phyloP scores from a whole-genome alignment of 805 yeast species.

The Starmerella geochares region DNA sequence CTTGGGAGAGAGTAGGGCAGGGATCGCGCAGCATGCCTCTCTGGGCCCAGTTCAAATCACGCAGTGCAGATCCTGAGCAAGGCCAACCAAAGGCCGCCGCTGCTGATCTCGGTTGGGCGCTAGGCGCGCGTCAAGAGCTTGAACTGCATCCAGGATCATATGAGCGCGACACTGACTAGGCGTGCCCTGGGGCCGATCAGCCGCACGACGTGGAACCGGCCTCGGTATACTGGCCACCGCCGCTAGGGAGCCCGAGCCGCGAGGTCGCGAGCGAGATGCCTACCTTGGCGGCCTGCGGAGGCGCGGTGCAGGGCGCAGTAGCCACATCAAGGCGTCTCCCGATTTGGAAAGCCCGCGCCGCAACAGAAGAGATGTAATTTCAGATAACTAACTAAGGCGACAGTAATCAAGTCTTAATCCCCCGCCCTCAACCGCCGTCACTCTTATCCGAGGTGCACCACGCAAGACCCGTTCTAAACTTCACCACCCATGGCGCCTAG shows the following conservation, averaged over 20 bases:
- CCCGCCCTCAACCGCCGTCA: too few relatives aligned
- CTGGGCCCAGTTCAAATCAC: background rate
- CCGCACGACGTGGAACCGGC: too few relatives aligned
- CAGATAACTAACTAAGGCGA: background rate
- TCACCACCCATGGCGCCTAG: constrained; percentile 33
- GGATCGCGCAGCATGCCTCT: background rate
- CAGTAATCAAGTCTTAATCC: background rate
- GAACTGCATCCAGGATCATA: background rate
- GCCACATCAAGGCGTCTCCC: background rate
- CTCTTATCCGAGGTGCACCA: too few relatives aligned
- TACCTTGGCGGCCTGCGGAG: background rate
- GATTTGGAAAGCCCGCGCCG: background rate
- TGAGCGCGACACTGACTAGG: background rate
- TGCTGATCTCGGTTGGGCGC: background rate
- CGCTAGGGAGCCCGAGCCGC: too few relatives aligned
- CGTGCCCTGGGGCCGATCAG: background rate
- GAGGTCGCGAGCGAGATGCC: too few relatives aligned
- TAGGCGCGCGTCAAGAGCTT: background rate
- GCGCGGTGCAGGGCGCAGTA: background rate
- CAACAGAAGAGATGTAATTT: background rate
- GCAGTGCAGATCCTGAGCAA: constrained; percentile 2
- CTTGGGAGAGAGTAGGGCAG: too few relatives aligned
- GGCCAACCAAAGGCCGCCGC: background rate
- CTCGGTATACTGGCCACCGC: too few relatives aligned
- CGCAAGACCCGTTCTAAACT: too few relatives aligned